phyloP scores from a whole-genome alignment of 2,329 filamentous ascomycete species.

The Pyricularia pennisetigena region DNA sequence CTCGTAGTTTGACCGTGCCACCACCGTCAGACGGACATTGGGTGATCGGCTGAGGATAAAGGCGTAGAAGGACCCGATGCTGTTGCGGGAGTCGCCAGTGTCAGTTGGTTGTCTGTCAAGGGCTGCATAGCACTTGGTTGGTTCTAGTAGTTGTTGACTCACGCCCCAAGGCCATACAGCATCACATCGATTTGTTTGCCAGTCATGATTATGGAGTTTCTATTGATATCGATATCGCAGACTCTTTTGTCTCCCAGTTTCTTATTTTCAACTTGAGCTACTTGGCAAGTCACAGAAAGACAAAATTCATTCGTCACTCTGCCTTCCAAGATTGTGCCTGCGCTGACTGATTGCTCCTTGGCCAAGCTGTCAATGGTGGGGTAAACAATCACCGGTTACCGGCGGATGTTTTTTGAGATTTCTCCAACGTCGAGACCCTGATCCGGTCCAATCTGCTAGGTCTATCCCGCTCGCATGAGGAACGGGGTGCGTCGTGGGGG shows the following conservation, averaged over 20 bases:
- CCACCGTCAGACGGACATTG: conserved; percentile 42
- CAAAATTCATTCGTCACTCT: neutral
- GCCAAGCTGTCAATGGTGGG: neutral
- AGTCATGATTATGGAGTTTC: neutral
- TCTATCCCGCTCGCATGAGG: neutral
- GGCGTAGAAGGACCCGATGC: conserved; percentile 48
- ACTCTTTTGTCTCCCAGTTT: neutral
- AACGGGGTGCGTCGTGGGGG: neutral
- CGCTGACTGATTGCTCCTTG: neutral
- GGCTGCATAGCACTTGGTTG: neutral
- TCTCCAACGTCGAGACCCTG: neutral
- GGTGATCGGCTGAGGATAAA: conserved; percentile 36
- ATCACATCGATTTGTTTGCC: conserved; percentile 28
- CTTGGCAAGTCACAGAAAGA: too few relatives aligned
- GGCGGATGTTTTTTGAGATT: neutral
- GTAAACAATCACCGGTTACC: neutral
- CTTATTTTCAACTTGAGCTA: neutral
- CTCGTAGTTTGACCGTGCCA: conserved; percentile 51
- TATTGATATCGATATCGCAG: neutral
- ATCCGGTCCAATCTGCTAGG: neutral
- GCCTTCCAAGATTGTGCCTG: neutral
- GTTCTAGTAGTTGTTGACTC: conserved; percentile 15
- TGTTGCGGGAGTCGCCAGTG: conserved; percentile 12
- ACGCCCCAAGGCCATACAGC: conserved; percentile 45
- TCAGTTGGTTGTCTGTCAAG: neutral